phyloP scores from a whole-genome alignment of 441 rosid genomes.

The Isatis lusitanica region DNA sequence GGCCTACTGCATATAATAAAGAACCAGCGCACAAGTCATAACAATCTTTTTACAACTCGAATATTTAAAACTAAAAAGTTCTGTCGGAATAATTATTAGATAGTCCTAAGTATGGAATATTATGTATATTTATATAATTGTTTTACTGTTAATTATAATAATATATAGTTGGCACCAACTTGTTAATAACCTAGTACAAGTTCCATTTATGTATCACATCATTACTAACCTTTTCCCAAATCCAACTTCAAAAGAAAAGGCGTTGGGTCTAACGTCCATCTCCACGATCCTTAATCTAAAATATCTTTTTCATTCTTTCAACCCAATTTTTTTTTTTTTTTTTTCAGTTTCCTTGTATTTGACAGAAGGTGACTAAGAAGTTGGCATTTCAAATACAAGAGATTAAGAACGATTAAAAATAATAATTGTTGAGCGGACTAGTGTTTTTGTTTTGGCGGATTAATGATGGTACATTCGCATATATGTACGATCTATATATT shows the following conservation, averaged over 20 bases:
- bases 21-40: constrained; percentile 15
- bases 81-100: neutral
- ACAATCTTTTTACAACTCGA: constrained; percentile 15
- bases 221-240: constrained; percentile 1
- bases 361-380: neutral
- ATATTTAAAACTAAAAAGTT: constrained; percentile 17
- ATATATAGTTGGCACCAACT: constrained; percentile 14
- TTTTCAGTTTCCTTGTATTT: neutral
- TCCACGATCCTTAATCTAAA: constrained; percentile 22
- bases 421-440: neutral
- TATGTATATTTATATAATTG: neutral
- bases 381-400: neutral
- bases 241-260: neutral
- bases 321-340: neutral
- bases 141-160: neutral
- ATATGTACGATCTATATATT: neutral
- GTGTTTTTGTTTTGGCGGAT: neutral
- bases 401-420: neutral
- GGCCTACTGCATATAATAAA: constrained; percentile 8
- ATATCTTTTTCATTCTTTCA: neutral
- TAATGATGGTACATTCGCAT: neutral
- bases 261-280: neutral
- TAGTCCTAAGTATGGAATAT: neutral
- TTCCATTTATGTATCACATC: constrained; percentile 31
- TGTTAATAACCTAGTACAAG: constrained; percentile 35